Conservation (phyloP, 129 eudicot genomes). For the Saposhnikovia divaricata region DNA sequence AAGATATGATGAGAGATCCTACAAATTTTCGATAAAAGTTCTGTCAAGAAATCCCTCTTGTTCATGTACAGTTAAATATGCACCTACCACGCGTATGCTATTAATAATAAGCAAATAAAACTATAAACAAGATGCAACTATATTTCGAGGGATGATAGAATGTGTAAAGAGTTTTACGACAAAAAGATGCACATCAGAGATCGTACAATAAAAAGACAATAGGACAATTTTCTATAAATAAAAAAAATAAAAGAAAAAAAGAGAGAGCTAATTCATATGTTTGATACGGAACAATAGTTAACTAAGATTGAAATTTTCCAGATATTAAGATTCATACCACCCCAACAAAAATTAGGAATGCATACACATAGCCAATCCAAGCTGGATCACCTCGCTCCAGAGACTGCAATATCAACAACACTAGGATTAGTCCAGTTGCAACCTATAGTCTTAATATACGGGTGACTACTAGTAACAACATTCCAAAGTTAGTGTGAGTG, state of each 20-base stretch:
- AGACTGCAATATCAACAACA: slow-evolving; percentile 36
- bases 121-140: neutral
- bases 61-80: neutral
- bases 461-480: neutral
- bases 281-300: neutral
- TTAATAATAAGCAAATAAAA: neutral
- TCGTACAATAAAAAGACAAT: neutral
- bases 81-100: neutral
- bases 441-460: neutral
- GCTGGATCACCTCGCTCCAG: slow-evolving; percentile 95
- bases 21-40: too few species aligned
- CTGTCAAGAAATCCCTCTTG: neutral
- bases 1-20: neutral
- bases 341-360: slow-evolving; percentile 79
- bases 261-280: neutral
- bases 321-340: slow-evolving; percentile 55
- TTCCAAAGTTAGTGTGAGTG: neutral
- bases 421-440: neutral
- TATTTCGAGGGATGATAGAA: neutral
- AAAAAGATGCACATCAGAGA: neutral
- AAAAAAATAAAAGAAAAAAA: too few species aligned
- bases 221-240: too few species aligned
- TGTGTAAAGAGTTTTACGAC: neutral
- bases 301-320: neutral
- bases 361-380: slow-evolving; percentile 86